phyloP scores from a whole-genome alignment of 305 asterid genomes.

The Stenogyne calaminthoides region DNA sequence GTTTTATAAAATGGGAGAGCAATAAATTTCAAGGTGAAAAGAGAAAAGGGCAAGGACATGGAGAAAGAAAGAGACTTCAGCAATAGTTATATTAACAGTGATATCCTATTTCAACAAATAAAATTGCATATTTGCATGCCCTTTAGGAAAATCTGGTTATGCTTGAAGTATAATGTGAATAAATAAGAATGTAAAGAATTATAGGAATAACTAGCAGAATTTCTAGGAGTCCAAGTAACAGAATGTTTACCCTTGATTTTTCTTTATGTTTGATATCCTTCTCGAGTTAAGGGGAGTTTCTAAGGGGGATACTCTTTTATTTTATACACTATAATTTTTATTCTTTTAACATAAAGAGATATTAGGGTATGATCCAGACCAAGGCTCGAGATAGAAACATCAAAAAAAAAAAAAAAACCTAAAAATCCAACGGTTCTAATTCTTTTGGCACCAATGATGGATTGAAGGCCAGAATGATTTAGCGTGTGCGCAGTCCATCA shows the following conservation, averaged over 20 bases:
- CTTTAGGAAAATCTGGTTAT: background rate
- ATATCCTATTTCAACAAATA: constrained; percentile 1
- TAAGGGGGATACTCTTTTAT: background rate
- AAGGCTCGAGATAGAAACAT: too few species aligned
- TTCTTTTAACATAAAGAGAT: background rate
- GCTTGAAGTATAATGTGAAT: background rate
- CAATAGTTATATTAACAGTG: background rate
- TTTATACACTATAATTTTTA: background rate
- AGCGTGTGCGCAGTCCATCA: background rate
- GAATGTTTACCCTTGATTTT: background rate
- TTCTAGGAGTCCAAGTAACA: background rate
- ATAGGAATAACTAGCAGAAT: background rate
- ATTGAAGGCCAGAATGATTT: background rate
- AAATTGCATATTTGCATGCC: background rate
- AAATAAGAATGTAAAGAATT: background rate
- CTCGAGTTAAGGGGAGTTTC: background rate
- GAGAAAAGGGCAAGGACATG: background rate
- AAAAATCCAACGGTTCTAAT: background rate
- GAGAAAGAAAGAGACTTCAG: constrained; percentile 6
- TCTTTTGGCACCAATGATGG: background rate
- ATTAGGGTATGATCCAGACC: background rate
- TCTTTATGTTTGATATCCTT: background rate
- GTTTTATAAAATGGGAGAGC: background rate
- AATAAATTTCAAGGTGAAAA: background rate
- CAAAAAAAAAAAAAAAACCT: background rate